Percentiles rank a stretch among this genome's conserved stretches.
These are phyloP conservation scores for Komagataella phaffii DNA, from an alignment of 805 yeast species.

Conservation along the genomic window DNA sequence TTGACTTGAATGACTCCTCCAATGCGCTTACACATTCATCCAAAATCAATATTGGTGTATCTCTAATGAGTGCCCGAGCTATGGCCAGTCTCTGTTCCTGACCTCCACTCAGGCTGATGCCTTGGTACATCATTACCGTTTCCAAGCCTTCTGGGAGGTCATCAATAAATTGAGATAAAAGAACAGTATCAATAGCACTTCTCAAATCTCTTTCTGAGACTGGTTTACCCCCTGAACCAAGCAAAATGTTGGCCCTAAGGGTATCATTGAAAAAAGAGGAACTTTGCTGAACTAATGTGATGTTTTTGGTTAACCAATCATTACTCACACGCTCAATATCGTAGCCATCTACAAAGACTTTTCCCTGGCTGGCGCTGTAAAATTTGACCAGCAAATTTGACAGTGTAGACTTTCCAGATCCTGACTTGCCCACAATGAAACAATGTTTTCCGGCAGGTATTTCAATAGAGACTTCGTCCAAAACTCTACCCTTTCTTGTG, in stretches of 20 bases:
- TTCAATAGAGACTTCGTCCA: slow-evolving; percentile 31
- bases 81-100: slow-evolving; percentile 75
- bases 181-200: slow-evolving; percentile 28
- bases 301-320: slow-evolving; percentile 43
- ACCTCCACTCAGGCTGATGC: slow-evolving; percentile 69
- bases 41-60: slow-evolving; percentile 63
- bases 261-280: slow-evolving; percentile 54
- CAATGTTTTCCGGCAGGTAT: slow-evolving; percentile 34
- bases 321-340: slow-evolving; percentile 27
- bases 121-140: slow-evolving; percentile 31
- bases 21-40: slow-evolving; percentile 86
- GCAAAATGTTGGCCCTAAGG: slow-evolving; percentile 44
- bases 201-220: slow-evolving; percentile 6
- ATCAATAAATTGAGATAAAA: slow-evolving; percentile 33
- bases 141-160: slow-evolving; percentile 42
- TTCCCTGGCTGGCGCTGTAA: slow-evolving; percentile 40
- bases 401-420: slow-evolving; percentile 87
- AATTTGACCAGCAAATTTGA: slow-evolving; percentile 47
- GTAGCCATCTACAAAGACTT: slow-evolving; percentile 41
- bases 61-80: slow-evolving; percentile 68
- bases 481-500: slow-evolving; percentile 31
- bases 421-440: slow-evolving; percentile 77
- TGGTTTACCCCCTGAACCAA: slow-evolving; percentile 25
- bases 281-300: slow-evolving; percentile 65
- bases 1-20: slow-evolving; percentile 36